Conservation (phyloP, 805 yeast genomes). For the Grigorovia humatica region DNA sequence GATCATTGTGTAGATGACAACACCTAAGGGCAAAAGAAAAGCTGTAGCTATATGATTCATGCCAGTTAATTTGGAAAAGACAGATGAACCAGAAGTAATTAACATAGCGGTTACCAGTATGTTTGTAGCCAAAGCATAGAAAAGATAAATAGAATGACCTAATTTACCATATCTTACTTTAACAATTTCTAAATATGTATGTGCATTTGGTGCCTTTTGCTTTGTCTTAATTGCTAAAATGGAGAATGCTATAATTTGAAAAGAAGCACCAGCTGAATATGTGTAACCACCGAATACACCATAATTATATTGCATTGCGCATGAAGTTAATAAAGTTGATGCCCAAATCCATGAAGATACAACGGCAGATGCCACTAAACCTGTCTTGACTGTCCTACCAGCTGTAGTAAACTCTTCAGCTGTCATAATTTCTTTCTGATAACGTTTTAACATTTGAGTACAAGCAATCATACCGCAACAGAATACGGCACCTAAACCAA, state of each 20-base stretch:
- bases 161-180: slow-evolving; percentile 68
- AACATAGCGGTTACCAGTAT: slow-evolving; percentile 88
- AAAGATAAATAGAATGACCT: slow-evolving; percentile 60
- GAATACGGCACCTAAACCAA: slow-evolving; percentile 78
- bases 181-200: slow-evolving; percentile 80
- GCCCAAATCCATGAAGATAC: slow-evolving; percentile 94
- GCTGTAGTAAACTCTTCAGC: slow-evolving; percentile 94
- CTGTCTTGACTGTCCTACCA: slow-evolving; percentile 78
- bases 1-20: slow-evolving; percentile 59
- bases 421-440: slow-evolving; percentile 77
- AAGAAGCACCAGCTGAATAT: slow-evolving; percentile 88
- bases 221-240: slow-evolving; percentile 82
- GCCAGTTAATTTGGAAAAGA: slow-evolving; percentile 71
- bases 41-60: slow-evolving; percentile 74
- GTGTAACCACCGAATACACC: slow-evolving; percentile 77
- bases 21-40: slow-evolving; percentile 74
- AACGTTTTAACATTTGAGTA: slow-evolving; percentile 60
- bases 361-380: slow-evolving; percentile 80
- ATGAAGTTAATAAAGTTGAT: slow-evolving; percentile 64
- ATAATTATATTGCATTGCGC: slow-evolving; percentile 65
- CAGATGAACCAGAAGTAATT: slow-evolving; percentile 83
- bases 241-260: slow-evolving; percentile 79
- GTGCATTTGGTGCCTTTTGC: slow-evolving; percentile 83
- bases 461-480: slow-evolving; percentile 70
- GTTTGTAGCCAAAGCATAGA: slow-evolving; percentile 81